A percentile compares a stretch with the other conserved stretches of the same genome.
Conservation (phyloP, 805 yeast genomes). For the Blastobotrys robertii region DNA sequence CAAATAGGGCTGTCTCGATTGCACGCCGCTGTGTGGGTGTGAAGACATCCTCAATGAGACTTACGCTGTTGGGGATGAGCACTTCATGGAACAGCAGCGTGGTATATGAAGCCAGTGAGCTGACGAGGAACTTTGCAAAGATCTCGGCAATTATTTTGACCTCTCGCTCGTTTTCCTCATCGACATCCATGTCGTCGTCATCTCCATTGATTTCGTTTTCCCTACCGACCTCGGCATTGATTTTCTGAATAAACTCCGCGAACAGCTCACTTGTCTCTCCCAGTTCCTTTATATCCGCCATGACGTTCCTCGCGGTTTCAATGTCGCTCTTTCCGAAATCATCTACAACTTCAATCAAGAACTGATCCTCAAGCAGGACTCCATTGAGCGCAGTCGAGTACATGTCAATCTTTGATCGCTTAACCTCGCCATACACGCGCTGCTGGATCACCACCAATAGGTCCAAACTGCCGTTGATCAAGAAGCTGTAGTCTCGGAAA, state of each 20-base stretch:
- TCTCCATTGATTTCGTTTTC: no score
- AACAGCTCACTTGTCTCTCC: no score
- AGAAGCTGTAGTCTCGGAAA: slow-evolving; percentile 10
- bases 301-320: no score
- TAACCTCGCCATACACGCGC: neutral
- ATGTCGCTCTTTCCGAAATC: no score
- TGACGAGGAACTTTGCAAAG: no score
- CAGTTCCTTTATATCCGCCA: no score
- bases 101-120: slow-evolving; percentile 3
- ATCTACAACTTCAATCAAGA: neutral
- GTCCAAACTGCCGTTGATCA: slow-evolving; percentile 2
- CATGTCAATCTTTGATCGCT: neutral
- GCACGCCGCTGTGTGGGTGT: slow-evolving; percentile 37
- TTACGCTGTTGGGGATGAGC: slow-evolving; percentile 30
- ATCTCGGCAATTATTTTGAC: no score
- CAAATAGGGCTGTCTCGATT: slow-evolving; percentile 33
- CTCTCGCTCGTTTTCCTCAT: no score
- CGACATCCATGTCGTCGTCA: no score
- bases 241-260: no score
- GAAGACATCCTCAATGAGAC: slow-evolving; percentile 30
- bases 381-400: neutral
- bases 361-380: neutral
- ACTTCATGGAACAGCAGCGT: slow-evolving; percentile 33
- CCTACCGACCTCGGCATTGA: no score
- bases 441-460: neutral